phyloP scores from a whole-genome alignment of 345 rosid species.

The Populus euphratica region DNA sequence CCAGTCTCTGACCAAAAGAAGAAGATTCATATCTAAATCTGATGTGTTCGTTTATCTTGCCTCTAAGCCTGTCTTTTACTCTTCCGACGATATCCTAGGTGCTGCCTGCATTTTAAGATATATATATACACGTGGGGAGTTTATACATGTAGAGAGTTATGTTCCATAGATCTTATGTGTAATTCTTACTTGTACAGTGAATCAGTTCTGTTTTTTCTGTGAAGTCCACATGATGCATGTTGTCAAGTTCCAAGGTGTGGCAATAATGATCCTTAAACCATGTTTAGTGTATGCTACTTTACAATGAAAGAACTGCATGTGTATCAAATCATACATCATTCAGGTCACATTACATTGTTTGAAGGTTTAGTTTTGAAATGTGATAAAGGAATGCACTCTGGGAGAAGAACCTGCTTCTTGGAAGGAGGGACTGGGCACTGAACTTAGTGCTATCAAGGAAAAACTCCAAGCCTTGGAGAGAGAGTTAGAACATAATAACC shows the following conservation, averaged over 20 bases:
- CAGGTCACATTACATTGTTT: constrained; percentile 12
- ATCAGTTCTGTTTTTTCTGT: not conserved
- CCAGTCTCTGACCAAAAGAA: not conserved
- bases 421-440: constrained; percentile 43
- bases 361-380: constrained; percentile 45
- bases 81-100: not conserved
- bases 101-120: not conserved
- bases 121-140: not conserved
- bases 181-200: not conserved
- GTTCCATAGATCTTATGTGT: not conserved
- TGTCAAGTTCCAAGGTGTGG: not conserved
- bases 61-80: not conserved
- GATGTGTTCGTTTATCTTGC: not conserved
- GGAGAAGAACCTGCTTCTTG: constrained; percentile 38
- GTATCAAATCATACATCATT: constrained; percentile 1
- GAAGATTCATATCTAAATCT: not conserved
- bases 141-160: not conserved
- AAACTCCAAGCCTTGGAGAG: constrained; percentile 46
- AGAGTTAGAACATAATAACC: constrained; percentile 39
- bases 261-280: not conserved
- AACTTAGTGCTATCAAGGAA: constrained; percentile 46
- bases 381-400: constrained; percentile 53
- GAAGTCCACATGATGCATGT: not conserved
- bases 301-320: not conserved
- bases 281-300: not conserved